Base-by-base conservation (phyloP, 2,329 filamentous ascomycete species). In the Aspergillus ruber region DNA sequence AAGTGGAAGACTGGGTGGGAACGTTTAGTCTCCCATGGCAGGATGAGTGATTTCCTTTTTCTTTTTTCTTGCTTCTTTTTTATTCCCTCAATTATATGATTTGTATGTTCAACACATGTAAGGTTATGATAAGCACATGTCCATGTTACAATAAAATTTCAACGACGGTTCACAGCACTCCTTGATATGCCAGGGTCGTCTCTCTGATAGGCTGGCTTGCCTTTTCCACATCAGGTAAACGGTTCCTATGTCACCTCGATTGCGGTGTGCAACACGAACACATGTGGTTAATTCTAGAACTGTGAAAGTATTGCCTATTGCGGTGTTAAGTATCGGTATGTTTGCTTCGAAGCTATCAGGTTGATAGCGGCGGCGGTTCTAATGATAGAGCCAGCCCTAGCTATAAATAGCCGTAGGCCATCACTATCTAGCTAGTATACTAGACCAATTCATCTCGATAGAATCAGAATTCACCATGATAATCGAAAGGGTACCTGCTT, bases 21-120 rank as follows among this genome's bases (percentile, higher is more conserved):
- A 84, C 81, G 53, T 98, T 98, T 83, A 91, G 91, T 61, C 84
- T 98, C 56, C 93, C 93, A 68, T 80, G 81, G 51, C 80, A 80
- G 58, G 83, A 85, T 58, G 79, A 79, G n/a, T 64, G 63, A 54
- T 53, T 15, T 17, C 18, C 1, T 29, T 18, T 27, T n/a, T 15
- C 0, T 32, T 43, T 33, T 13, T 18, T 8, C 33, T 33, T 43
- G 21, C 4, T 17, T 43, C 17, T 50, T 21, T 43, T 27, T 43
- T 42, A 23, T 41, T 44, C 9, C n/a, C 35, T 33, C 33, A 29
- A 35, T 17, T 6, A 18, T 44, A 50, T 47, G 41, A 47, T 45
- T 51, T 57, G 45, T 52, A 50, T 43, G 42, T 43, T 43, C 42
- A 43, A 43, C 42, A 43, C 42, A 43, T 43, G 40, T 39, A 39